Base-by-base conservation (phyloP, 2,329 filamentous ascomycete species). In the Alternaria brassicae region DNA sequence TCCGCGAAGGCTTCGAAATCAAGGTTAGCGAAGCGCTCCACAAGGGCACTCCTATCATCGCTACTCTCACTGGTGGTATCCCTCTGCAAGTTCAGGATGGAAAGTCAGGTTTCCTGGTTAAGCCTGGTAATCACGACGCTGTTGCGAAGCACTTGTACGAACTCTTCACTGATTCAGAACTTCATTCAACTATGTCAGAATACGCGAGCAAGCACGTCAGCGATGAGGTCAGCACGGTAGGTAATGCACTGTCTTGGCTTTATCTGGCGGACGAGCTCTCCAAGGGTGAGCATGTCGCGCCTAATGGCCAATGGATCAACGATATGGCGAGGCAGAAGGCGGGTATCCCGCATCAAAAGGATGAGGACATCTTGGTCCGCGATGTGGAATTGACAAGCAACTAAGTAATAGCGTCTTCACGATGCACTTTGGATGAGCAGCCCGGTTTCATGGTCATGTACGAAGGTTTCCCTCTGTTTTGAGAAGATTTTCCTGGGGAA, bases 1-100 rank as follows among this genome's bases (percentile, higher is more conserved):
- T 89, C 0, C 86, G 90, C 34, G 91, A 95, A 73, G 91, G 91
- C 0, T 95, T 95, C 68, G 91, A 95, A 77, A 89, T 95, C 68
- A 95, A 95, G 78, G 91, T 95, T 5, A 92, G 89, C 0, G 92
- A 95, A 77, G 91, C 90, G 1, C 82, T 94, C 21, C 91, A 93
- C 72, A 91, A 92, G 42, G 91, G 91, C 13, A 86, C 89, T 2
- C 91, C 91, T 1, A 85, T 93, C 69, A 92, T 95, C 62, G 90
- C 89, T 3, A 91, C 89, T 1, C 82, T 83, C 19, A 88, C 89
- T 1, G 91, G 91, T n/a, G 91, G 91, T 10, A 93, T 95, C 53
- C 91, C 91, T 1, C 81, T 94, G 4, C 91, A 95, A 74, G 85
- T 95, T 56, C 84, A 90, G 74, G 81, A 93, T 68, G 82, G 83